These are phyloP conservation scores for Penicillium mononematosum DNA, from an alignment of 495 filamentous ascomycete genomes.

Conservation along the genomic window DNA sequence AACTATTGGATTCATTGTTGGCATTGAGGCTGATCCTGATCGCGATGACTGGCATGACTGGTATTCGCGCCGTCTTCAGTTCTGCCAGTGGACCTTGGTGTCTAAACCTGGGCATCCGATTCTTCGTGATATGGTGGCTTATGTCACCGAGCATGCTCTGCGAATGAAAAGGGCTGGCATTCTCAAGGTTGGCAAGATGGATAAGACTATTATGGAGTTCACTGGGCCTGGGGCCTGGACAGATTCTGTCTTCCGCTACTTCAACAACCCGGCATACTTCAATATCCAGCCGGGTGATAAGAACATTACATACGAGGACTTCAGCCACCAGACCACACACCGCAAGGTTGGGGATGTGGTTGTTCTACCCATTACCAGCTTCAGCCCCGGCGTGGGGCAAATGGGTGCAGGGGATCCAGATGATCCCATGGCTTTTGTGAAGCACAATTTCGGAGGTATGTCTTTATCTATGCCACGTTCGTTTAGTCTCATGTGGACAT, in stretches of 20 bases:
- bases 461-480: neutral
- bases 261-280: conserved; percentile 91
- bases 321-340: conserved; percentile 76
- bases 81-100: conserved; percentile 99
- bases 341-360: conserved; percentile 95
- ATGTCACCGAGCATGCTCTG: conserved; percentile 79
- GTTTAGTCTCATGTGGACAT: neutral
- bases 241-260: conserved; percentile 84
- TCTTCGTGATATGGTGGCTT: conserved; percentile 79
- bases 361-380: conserved; percentile 92
- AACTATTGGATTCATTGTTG: conserved; percentile 80
- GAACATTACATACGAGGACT: conserved; percentile 82
- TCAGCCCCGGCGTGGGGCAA: conserved; percentile 89
- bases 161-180: conserved; percentile 67
- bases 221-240: conserved; percentile 96
- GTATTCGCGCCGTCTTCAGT: conserved; percentile 95
- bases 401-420: conserved; percentile 91
- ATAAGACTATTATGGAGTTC: conserved; percentile 88
- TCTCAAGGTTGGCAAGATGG: conserved; percentile 62
- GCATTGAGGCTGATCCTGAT: conserved; percentile 96
- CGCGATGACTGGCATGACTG: conserved; percentile 88
- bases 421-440: conserved; percentile 96
- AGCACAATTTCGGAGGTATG: conserved; percentile 93
- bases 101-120: conserved; percentile 93
- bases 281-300: conserved; percentile 66